Percentiles rank a stretch among this genome's conserved stretches.
Evolutionary conservation across 2,329 filamentous ascomycete species (phyloP).

Genomic region (Clarireedia paspali): DNA sequence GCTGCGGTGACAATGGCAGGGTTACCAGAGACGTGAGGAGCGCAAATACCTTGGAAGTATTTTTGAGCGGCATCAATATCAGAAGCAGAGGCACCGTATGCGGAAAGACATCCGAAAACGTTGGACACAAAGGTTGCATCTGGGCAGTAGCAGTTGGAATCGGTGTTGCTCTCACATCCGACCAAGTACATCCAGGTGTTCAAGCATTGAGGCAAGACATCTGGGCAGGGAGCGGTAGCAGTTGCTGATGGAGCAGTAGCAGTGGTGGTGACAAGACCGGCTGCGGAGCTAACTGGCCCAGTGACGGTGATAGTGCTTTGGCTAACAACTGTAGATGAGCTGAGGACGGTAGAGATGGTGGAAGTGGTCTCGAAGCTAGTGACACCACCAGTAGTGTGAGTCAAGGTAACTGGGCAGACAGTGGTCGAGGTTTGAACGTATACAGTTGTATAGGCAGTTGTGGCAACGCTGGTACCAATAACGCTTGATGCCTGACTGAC

Average conservation of each 20-base stretch:
- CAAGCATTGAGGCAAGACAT: constrained; percentile 76
- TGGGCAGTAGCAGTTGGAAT: constrained; percentile 81
- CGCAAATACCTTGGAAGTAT: constrained; percentile 91
- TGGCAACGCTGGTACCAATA: constrained; percentile 3
- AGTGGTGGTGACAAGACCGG: neutral
- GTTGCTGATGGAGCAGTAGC: constrained; percentile 12
- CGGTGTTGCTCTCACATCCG: constrained; percentile 76
- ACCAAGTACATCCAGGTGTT: constrained; percentile 79
- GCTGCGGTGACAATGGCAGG: constrained; percentile 77
- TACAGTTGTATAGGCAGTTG: constrained; percentile 20
- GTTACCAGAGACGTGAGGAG: constrained; percentile 63
- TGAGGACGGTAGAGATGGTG: constrained; percentile 29
- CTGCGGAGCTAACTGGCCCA: neutral
- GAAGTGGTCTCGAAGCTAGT: constrained; percentile 20
- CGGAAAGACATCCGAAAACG: constrained; percentile 73
- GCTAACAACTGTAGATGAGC: constrained; percentile 23
- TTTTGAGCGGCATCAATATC: constrained; percentile 64
- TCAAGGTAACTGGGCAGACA: constrained; percentile 26
- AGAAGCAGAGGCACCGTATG: constrained; percentile 60
- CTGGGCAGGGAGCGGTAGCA: constrained; percentile 38
- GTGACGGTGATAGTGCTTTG: neutral
- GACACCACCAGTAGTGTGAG: constrained; percentile 13
- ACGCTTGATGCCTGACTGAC: constrained; percentile 15
- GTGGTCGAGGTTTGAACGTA: constrained; percentile 22
- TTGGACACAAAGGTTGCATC: constrained; percentile 66